Percentiles rank a stretch among this genome's conserved stretches.
Conservation (phyloP, 225 moss, liverwort and hornwort genomes). For the Physcomitrium patens region DNA sequence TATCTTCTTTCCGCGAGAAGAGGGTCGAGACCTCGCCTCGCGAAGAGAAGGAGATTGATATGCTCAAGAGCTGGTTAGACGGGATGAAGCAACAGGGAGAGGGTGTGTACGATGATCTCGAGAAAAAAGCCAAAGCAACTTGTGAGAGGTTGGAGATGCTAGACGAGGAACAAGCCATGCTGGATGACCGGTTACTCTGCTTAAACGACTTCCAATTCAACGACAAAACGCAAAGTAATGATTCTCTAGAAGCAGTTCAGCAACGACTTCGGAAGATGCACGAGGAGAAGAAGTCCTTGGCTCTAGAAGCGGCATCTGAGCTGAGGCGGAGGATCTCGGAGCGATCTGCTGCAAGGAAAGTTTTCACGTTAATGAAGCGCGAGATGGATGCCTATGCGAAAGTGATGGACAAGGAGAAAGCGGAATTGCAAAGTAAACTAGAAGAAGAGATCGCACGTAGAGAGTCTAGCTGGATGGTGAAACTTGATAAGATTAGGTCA, state of each 20-base stretch:
- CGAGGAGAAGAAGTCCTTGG: slow-evolving; percentile 79
- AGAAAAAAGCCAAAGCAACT: slow-evolving; percentile 73
- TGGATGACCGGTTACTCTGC: slow-evolving; percentile 57
- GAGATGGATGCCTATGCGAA: slow-evolving; percentile 93
- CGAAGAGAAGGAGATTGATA: slow-evolving; percentile 68
- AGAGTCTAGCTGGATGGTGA: slow-evolving; percentile 72
- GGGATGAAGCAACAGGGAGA: slow-evolving; percentile 76
- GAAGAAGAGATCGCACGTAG: slow-evolving; percentile 72
- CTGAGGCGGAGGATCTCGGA: slow-evolving; percentile 77
- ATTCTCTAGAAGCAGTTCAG: slow-evolving; percentile 59
- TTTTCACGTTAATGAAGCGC: slow-evolving; percentile 81
- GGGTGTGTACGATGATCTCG: slow-evolving; percentile 72
- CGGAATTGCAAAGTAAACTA: slow-evolving; percentile 59
- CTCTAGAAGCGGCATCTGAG: slow-evolving; percentile 83
- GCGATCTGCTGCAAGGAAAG: slow-evolving; percentile 83
- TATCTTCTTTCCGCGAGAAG: slow-evolving; percentile 34
- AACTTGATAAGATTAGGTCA: slow-evolving; percentile 54
- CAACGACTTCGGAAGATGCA: slow-evolving; percentile 80
- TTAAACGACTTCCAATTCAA: slow-evolving; percentile 47
- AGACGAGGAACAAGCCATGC: slow-evolving; percentile 61
- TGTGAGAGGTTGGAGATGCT: slow-evolving; percentile 64
- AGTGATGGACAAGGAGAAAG: slow-evolving; percentile 90
- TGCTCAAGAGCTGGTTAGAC: slow-evolving; percentile 76
- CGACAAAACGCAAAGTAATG: slow-evolving; percentile 37
- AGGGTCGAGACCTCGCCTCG: slow-evolving; percentile 25